Percentiles rank a stretch among this genome's conserved stretches.
Evolutionary conservation across 805 yeast species (phyloP).

Genomic region (Yamadazyma laniorum): DNA sequence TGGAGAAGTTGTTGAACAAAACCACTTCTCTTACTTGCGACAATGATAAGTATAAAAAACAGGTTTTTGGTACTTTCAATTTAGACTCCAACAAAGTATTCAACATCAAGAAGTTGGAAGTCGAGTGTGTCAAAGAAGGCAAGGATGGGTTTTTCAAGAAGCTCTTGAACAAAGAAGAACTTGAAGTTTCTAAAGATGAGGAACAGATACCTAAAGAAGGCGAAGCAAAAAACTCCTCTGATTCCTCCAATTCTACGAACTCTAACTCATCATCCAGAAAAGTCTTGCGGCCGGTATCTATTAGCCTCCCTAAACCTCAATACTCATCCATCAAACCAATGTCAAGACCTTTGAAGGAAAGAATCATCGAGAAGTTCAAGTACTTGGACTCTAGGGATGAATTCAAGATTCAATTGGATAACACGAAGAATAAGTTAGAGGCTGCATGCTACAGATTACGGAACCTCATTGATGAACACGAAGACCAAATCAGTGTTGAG

Average conservation of each 20-base stretch:
- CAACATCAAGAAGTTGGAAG: conserved; percentile 42
- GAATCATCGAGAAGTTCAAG: conserved; percentile 47
- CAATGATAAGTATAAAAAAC: conserved; percentile 21
- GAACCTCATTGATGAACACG: conserved; percentile 53
- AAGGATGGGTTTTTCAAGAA: conserved; percentile 24
- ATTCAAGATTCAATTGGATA: conserved; percentile 53
- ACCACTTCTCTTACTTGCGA: conserved; percentile 42
- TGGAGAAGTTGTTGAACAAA: conserved; percentile 25
- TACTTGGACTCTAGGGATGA: conserved; percentile 55
- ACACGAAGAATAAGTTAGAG: conserved; percentile 68
- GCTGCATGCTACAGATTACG: conserved; percentile 69
- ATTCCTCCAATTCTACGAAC: conserved; percentile 20
- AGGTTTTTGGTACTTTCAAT: conserved; percentile 40
- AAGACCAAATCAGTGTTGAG: conserved; percentile 34
- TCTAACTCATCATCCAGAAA: conserved; percentile 19
- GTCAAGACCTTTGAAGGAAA: conserved; percentile 39
- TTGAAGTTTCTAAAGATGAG: conserved; percentile 13
- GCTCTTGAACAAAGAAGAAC: conserved; percentile 23
- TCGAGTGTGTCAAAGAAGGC: conserved; percentile 37
- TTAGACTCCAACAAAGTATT: conserved; percentile 53
- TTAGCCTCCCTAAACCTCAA: conserved; percentile 47
- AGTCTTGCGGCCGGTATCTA: conserved; percentile 19
- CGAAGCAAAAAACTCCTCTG: conserved; percentile 17
- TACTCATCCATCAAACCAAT: conserved; percentile 39
- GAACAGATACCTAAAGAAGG: conserved; percentile 13